phyloP scores from a whole-genome alignment of 345 rosid species.

The Isatis tinctoria region DNA sequence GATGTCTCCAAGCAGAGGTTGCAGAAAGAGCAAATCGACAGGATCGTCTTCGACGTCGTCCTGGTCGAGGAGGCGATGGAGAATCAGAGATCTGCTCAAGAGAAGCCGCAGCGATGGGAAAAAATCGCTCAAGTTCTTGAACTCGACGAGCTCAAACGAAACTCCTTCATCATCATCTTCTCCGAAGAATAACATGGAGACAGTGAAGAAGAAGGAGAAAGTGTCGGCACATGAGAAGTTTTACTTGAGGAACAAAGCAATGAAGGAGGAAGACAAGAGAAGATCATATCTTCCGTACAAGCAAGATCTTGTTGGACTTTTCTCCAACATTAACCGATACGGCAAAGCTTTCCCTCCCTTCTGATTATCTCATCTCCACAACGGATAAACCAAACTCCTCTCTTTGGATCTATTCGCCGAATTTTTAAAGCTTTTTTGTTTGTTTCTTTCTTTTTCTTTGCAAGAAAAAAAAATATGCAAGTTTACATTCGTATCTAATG shows the following conservation, averaged over 20 bases:
- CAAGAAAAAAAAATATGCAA: no score
- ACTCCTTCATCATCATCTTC: not conserved
- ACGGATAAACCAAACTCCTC: no score
- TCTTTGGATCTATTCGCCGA: no score
- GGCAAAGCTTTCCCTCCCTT: no score
- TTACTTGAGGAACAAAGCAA: constrained; percentile 57
- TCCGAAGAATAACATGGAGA: constrained; percentile 14
- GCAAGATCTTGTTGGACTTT: constrained; percentile 61
- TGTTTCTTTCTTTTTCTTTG: no score
- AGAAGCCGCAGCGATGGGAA: constrained; percentile 79
- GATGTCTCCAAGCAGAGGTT: constrained; percentile 44
- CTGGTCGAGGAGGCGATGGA: constrained; percentile 45
- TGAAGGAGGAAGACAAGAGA: constrained; percentile 55
- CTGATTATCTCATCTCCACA: no score
- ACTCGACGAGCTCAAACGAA: constrained; percentile 10
- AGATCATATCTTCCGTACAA: constrained; percentile 72
- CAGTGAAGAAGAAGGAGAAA: constrained; percentile 21
- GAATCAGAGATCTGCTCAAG: constrained; percentile 55
- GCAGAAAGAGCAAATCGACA: constrained; percentile 75
- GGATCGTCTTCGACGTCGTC: constrained; percentile 44
- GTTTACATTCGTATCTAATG: no score
- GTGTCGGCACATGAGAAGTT: constrained; percentile 61
- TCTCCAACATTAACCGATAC: constrained; percentile 39
- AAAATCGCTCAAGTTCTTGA: constrained; percentile 41
- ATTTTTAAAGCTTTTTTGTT: no score